Base-by-base conservation (phyloP, 2,329 filamentous ascomycete species). In the Periconia sp. region DNA sequence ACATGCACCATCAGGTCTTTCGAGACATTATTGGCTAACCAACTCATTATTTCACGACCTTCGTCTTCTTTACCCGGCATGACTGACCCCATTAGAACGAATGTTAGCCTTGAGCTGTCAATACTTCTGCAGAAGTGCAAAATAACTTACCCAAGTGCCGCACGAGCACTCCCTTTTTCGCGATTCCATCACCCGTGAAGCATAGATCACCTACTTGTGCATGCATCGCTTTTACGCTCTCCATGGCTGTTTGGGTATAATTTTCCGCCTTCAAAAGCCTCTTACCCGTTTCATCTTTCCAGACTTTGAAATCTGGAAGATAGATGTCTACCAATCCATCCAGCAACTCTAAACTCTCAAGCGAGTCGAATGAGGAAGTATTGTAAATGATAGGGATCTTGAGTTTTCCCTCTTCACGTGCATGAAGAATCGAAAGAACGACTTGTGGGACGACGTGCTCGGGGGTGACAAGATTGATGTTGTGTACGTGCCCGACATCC, bases 361-460 rank as follows among this genome's bases (percentile, higher is more conserved):
- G 76, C 1, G 87, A 91, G 73, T 95, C 91, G 66, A 90, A 95
- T 11, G 87, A 86, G 0, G 88, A 92, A 0, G 90, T 92, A 66
- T 95, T 95, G 79, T 95, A 94, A 33, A 95, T 81, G 61, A 95
- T 87, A 1, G 90, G 90, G 11, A 93, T 65, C 3, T 76, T 81
- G 10, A 94, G 75, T n/a, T 37, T 37, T 0, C 90, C 90, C 35
- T 87, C 77, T 23, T 90, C 85, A 45, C 83, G 81, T 0, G 90
- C 90, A 56, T 88, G 82, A 20, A 95, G 77, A 61, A 94, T 90
- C 14, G 86, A 87, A 31, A 94, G 77, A 1, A 84, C 89, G 10
- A 94, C 89, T 69, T 94, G 91, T 0, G 91, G 90, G 3, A 92
- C 90, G 17, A 95, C 89, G 70, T 95, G 91, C 69, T 95, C 91